phyloP scores from a whole-genome alignment of 2,329 filamentous ascomycete genomes.

The Dactylellina cionopaga region DNA sequence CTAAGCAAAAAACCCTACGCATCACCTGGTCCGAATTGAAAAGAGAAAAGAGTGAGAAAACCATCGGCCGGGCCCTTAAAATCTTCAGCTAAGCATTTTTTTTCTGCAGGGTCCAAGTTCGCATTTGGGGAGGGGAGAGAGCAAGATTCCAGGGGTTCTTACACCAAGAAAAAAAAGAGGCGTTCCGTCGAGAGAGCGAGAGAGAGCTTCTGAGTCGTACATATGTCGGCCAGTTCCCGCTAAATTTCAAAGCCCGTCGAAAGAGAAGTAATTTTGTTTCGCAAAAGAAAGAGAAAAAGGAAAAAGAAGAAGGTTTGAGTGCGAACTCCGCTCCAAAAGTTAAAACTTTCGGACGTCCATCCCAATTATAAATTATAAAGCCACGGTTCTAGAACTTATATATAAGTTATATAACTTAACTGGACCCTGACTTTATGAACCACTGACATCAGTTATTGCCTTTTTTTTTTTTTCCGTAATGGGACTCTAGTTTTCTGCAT shows the following conservation, averaged over 20 bases:
- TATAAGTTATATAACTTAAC: background rate
- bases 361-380: conserved; percentile 17
- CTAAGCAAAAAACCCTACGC: conserved; percentile 2
- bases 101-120: conserved; percentile 28
- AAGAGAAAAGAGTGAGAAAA: too few species aligned
- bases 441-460: background rate
- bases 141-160: conserved; percentile 20
- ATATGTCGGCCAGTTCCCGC: conserved; percentile 40
- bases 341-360: conserved; percentile 5
- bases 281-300: conserved; percentile 2
- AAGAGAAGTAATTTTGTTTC: conserved; percentile 13
- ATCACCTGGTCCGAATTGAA: conserved; percentile 23
- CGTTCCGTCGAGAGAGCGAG: conserved; percentile 34
- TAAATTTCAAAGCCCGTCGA: background rate
- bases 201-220: background rate
- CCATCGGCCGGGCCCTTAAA: background rate
- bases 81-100: conserved; percentile 28
- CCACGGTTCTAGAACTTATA: conserved; percentile 12
- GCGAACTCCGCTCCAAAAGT: conserved; percentile 25
- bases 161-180: conserved; percentile 21
- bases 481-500: conserved; percentile 7
- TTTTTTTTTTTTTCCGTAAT: conserved; percentile 17
- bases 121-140: conserved; percentile 1
- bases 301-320: conserved; percentile 6
- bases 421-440: conserved; percentile 2